A percentile compares a stretch with the other conserved stretches of the same genome.
Conservation (phyloP, 2,329 filamentous ascomycete genomes). For the Trichoderma guizhouense region DNA sequence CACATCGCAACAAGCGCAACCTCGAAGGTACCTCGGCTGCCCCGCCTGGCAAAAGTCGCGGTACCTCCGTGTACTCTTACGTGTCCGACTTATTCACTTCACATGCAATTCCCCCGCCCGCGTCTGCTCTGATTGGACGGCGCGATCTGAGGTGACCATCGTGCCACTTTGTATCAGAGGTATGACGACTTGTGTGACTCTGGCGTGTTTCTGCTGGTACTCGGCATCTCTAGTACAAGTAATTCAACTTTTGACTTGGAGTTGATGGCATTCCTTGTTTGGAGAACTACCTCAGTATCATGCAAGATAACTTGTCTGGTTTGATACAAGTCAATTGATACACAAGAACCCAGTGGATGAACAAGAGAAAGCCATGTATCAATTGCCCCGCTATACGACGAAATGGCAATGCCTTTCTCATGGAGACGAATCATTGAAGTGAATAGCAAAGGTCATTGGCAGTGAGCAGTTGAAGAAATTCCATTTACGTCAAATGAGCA, state of each 20-base stretch:
- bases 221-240: neutral
- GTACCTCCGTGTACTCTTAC: neutral
- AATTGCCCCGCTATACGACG: neutral
- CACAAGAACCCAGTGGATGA: neutral
- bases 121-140: neutral
- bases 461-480: neutral
- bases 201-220: neutral
- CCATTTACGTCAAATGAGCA: too few relatives aligned
- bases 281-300: neutral
- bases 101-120: conserved; percentile 6
- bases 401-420: neutral
- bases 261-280: neutral
- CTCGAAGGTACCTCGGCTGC: neutral
- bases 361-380: neutral
- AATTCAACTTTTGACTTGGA: neutral
- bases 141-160: neutral
- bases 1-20: neutral
- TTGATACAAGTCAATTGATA: neutral
- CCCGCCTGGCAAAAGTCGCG: neutral
- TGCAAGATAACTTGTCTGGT: neutral
- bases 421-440: neutral
- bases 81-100: neutral
- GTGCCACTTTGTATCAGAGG: neutral
- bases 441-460: neutral
- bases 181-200: neutral